Conservation (phyloP, 768 basidiomycete species). For the Mycena pura region DNA sequence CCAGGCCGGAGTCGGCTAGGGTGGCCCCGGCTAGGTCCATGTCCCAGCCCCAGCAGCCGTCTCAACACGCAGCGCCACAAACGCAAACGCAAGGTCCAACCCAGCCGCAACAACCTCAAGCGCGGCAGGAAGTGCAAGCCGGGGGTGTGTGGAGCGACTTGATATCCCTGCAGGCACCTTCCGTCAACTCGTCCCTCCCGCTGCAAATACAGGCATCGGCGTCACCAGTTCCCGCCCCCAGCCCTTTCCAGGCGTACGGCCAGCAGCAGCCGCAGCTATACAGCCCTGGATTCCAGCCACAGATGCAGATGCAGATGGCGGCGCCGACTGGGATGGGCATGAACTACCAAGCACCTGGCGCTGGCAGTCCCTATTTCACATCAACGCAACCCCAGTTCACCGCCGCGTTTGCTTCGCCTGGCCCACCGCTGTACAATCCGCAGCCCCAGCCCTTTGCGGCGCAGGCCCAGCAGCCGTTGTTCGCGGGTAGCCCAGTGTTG, state of each 20-base stretch:
- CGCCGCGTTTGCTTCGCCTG: slow-evolving; percentile 4
- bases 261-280: slow-evolving; percentile 38
- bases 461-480: slow-evolving; percentile 32
- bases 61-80: too few species aligned
- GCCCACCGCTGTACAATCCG: slow-evolving; percentile 23
- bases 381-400: slow-evolving; percentile 19
- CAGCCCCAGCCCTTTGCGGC: slow-evolving; percentile 41
- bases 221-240: too few species aligned
- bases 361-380: neutral
- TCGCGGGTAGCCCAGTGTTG: too few species aligned
- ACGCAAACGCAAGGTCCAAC: too few species aligned
- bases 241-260: slow-evolving; percentile 43
- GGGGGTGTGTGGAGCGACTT: slow-evolving; percentile 66
- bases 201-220: slow-evolving; percentile 50
- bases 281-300: slow-evolving; percentile 39
- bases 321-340: slow-evolving; percentile 12
- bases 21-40: slow-evolving; percentile 29
- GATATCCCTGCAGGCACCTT: slow-evolving; percentile 51
- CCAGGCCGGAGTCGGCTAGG: slow-evolving; percentile 14
- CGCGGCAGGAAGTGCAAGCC: slow-evolving; percentile 33
- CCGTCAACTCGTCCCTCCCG: slow-evolving; percentile 58
- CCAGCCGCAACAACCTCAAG: slow-evolving; percentile 28
- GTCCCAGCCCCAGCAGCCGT: slow-evolving; percentile 28
- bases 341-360: too few species aligned
- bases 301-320: slow-evolving; percentile 44